A percentile compares a stretch with the other conserved stretches of the same genome.
phyloP scores from a whole-genome alignment of 192 early-diverging fungal species.

The Linnemannia elongata region DNA sequence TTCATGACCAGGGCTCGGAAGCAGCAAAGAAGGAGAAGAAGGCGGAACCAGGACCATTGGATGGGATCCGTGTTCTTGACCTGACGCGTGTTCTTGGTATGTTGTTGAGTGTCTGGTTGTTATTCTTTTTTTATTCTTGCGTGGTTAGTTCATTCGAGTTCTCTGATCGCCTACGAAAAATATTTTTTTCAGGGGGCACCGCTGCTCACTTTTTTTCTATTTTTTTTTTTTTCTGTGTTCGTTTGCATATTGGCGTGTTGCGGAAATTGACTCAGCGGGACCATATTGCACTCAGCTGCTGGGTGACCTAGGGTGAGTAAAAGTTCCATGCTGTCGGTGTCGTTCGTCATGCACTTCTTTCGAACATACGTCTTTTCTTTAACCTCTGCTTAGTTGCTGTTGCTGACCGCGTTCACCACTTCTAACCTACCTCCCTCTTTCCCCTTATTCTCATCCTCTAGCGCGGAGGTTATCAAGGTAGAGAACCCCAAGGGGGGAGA shows the following conservation, averaged over 20 bases:
- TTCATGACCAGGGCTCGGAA: neutral
- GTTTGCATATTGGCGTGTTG: neutral
- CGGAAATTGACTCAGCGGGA: conserved; percentile 64
- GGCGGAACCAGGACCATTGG: conserved; percentile 62
- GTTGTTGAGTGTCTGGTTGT: neutral
- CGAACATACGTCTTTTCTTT: neutral
- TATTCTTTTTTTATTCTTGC: neutral
- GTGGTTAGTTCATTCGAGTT: neutral
- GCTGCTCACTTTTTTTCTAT: neutral
- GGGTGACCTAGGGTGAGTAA: conserved; percentile 78
- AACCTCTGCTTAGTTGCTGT: neutral
- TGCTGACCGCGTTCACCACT: neutral
- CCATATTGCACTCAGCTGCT: conserved; percentile 86
- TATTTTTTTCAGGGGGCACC: neutral
- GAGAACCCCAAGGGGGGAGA: conserved; percentile 87
- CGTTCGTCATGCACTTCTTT: neutral
- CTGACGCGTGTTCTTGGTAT: conserved; percentile 77
- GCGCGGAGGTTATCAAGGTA: conserved; percentile 92
- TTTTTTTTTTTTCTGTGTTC: neutral
- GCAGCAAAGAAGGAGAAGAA: neutral
- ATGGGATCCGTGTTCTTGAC: conserved; percentile 78
- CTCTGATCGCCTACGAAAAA: conserved; percentile 49
- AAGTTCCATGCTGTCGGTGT: neutral
- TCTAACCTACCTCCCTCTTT: neutral
- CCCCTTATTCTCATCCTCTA: conserved; percentile 13